Base-by-base conservation (phyloP, 257 asterid species). In the Solanum bukasovii region DNA sequence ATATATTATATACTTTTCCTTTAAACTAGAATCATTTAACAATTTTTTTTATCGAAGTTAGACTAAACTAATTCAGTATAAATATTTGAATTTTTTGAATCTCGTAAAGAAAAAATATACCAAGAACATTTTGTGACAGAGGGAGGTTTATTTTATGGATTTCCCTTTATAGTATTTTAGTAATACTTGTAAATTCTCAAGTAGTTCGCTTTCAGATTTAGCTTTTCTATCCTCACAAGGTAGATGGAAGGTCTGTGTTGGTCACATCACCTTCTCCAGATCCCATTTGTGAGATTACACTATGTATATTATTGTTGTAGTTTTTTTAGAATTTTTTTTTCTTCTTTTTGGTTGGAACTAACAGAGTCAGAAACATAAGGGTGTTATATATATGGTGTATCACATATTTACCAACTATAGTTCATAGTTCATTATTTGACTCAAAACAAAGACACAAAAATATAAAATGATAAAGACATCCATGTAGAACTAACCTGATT, bases 401-500 rank as follows among this genome's bases (percentile, higher is more conserved):
- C 59, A 38, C 34, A 38, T 56, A 56, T 23, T 42, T 42, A 7
- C 65, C 65, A 78, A 44, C 52, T 44, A 44, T 44, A 44, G 52
- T 12, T 44, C 52, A 44, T 44, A 44, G 16, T 44, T 78, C 14
- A 8, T 78, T 8, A 2, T 79, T 79, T 9, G n/a, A 40, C 25
- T 42, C 5, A 77, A 78, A 84, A 84, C 61, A 63, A 37, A 84
- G 77, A 4, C 27, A 63, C 13, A 0, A 1, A 13, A 34, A 63
- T 13, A 27, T n/a, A 61, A 61, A 84, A 56, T 13, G 63, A 84
- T 33, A 37, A 7, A 81, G 78, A 10, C 0, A 16, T 4, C 52
- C 0, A 4, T 63, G 65, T 34, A 29, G 42, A 23, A 77, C 13
- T 68, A 77, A 90, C 91, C 93, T 92, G 70, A 29, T 46, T 95